Evolutionary conservation across 129 eudicot species (phyloP).

Genomic region (Pseudognaphalium luteoalbum): DNA sequence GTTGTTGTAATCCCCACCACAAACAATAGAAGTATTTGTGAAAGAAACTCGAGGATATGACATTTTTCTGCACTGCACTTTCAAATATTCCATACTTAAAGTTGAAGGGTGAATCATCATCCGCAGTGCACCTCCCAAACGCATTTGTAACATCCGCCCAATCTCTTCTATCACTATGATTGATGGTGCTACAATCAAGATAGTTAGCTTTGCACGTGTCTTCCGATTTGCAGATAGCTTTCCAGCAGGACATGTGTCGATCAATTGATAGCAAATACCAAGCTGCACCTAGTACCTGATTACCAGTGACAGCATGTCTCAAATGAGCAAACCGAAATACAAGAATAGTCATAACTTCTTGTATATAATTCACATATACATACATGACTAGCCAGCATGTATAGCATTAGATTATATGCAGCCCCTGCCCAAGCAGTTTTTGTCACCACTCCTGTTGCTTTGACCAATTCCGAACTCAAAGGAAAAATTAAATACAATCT

Average conservation of each 20-base stretch:
- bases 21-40: conserved; percentile 86
- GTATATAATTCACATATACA: conserved; percentile 25
- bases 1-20: conserved; percentile 98
- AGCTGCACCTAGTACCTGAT: conserved; percentile 92
- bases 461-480: conserved; percentile 83
- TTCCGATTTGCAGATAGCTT: conserved; percentile 66
- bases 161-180: conserved; percentile 35
- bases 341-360: not conserved
- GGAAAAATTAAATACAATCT: conserved; percentile 94
- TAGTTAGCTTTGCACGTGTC: conserved; percentile 48
- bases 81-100: conserved; percentile 81
- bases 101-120: conserved; percentile 33
- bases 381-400: conserved; percentile 99
- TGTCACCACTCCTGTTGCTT: conserved; percentile 97
- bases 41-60: conserved; percentile 64
- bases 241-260: conserved; percentile 96
- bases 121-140: conserved; percentile 64
- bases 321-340: not conserved
- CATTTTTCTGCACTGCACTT: conserved; percentile 74
- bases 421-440: conserved; percentile 99
- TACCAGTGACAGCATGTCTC: conserved; percentile 9
- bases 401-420: conserved; percentile 80
- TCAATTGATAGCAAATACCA: conserved; percentile 97
- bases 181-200: conserved; percentile 60
- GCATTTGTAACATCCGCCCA: conserved; percentile 70